Base-by-base conservation (phyloP, 139 green algal species). In the Chlamydomonas sp. region DNA sequence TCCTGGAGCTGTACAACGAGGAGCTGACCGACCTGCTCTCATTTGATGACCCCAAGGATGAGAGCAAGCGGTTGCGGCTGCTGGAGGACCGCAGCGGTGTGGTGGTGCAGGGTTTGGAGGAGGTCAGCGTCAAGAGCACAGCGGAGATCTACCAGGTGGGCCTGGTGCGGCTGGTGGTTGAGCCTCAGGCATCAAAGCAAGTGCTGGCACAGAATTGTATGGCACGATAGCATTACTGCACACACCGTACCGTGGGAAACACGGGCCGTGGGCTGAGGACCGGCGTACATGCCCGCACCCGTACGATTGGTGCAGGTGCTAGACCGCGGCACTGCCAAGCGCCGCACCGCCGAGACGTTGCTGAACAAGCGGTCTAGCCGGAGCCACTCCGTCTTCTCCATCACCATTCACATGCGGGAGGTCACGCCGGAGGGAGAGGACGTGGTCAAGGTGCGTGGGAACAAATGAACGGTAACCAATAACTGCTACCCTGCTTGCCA, bases 1-100 rank as follows among this genome's bases (percentile, higher is more conserved):
- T 98, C 91, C 89, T 99, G 86, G 98, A 99, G 96, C 94, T 99
- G 69, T 99, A 99, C 96, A 99, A 99, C 91, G 98, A 99, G 91
- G 98, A 99, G 93, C 95, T 99, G 20, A 99, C 97, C 4, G 98
- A 99, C 88, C 90, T 99, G 84, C 93, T 99, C 88, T 81, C 82
- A 2, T 64, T 87, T 14, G 85, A 89, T 49, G 86, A 92, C 49
- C 85, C 89, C 63, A 91, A 90, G 78, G 85, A 94, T 59, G 90
- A 92, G 60, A 84, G 62, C 89, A 93, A 90, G 85, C 82, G 72
- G 89, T 89, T 98, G 87, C 89, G 94, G 62, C 93, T 98, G 79
- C 91, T 98, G 89, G 96, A 98, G 91, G 96, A 97, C 91, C 92
- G 91, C 79, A 94, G 92, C 60, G 84, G 84, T 5, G 96, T 99